Evolutionary conservation across 2,329 filamentous ascomycete genomes (phyloP).

Genomic region (Pyricularia grisea): DNA sequence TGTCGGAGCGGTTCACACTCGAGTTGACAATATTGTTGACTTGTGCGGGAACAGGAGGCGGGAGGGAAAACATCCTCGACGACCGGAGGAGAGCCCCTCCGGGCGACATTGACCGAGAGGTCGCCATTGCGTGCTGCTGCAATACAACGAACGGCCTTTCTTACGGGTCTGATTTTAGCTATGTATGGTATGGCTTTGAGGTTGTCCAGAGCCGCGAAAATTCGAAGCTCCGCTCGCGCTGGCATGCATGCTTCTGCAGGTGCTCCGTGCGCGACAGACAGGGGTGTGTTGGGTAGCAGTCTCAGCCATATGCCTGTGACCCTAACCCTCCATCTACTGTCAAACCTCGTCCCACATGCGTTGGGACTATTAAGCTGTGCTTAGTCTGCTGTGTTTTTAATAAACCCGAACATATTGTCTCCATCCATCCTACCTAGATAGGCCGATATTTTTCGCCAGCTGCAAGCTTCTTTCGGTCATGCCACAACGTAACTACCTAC

Average conservation of each 20-base stretch:
- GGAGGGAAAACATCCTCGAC: constrained; percentile 85
- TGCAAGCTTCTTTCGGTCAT: too few species aligned
- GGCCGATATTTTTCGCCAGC: neutral
- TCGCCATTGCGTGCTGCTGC: constrained; percentile 7
- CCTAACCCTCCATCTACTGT: neutral
- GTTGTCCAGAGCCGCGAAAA: neutral
- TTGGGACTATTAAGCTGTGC: neutral
- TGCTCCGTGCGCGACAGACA: neutral
- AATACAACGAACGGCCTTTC: neutral
- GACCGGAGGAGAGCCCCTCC: constrained; percentile 66
- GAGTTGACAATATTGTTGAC: constrained; percentile 35
- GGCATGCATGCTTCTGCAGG: neutral
- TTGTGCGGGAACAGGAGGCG: constrained; percentile 61
- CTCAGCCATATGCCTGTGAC: neutral
- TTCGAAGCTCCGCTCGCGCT: neutral
- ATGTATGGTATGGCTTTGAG: too few species aligned
- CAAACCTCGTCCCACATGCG: neutral
- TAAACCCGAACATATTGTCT: neutral
- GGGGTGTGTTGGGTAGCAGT: neutral
- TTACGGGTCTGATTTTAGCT: neutral
- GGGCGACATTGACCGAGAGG: constrained; percentile 37
- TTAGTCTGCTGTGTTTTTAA: neutral
- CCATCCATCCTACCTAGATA: neutral
- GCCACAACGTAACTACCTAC: too few species aligned
- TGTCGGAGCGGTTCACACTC: constrained; percentile 47